Evolutionary conservation across 306 rosid species (phyloP), one percentile per base, ranked within the genome.

Genomic region (Fagus sylvatica): DNA sequence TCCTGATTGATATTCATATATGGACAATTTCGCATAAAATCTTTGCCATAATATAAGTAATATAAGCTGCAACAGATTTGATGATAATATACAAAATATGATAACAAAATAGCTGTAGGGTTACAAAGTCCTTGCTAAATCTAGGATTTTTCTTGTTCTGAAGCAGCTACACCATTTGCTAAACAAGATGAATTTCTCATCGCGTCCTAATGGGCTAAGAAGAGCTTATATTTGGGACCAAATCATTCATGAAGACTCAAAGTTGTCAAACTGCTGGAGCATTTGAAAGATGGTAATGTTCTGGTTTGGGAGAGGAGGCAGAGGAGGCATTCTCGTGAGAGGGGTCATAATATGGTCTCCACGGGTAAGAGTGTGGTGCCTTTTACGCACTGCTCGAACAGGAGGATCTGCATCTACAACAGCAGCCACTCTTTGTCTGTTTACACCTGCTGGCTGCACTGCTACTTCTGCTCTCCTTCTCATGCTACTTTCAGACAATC

Each of bases 181-280:
- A 79, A 78, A 73, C 62, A 46, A 68, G 81, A 57, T 54, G 83
- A 53, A 55, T 75, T 72, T 68, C 64, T 85, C 57, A 10, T 40
- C 67, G 60, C 84, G 36, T 43, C 59, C 16, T 30, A 39, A 61
- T 39, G 37, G 8, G 12, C 16, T 2, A 56, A 7, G 13, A 53
- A 66, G 54, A 28, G 42, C 80, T 71, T 17, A 70, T 11, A 71
- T 71, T 80, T 48, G 77, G 80, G 74, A 67, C 64, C 70, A 43
- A 71, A 73, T 59, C 12, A 32, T 28, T 59, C 66, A 51, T 40
- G 74, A 62, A n/a, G 94, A 74, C 80, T 91, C 93, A 77, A 90
- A 89, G 73, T 93, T 88, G 79, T 95, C 93, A 65, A 87, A 72
- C 74, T 91, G 93, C 76, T 88, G 97, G 67, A 95, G 96, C 92